Conservation (phyloP, 495 filamentous ascomycete genomes). For the Xylaria longipes region DNA sequence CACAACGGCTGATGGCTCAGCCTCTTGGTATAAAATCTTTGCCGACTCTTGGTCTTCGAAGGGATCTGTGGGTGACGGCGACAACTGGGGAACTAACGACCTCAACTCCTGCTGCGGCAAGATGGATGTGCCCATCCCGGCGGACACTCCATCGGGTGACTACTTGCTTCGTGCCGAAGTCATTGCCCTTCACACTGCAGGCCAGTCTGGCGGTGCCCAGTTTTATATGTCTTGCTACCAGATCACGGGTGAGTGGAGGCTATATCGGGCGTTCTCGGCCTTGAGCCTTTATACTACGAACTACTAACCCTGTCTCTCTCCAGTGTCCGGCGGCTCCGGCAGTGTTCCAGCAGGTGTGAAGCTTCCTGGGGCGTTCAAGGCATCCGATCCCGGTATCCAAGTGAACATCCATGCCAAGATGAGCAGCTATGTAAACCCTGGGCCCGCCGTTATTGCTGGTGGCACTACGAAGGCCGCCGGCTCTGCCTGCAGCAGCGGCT, state of each 20-base stretch:
- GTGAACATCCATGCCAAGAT: conserved; percentile 48
- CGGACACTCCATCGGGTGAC: conserved; percentile 46
- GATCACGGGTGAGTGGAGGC: conserved; percentile 30
- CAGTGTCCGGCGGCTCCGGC: conserved; percentile 20
- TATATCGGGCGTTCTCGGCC: not conserved
- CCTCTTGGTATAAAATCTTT: conserved; percentile 53
- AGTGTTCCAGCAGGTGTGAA: conserved; percentile 44
- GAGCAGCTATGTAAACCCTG: conserved; percentile 37
- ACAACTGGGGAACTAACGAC: conserved; percentile 47
- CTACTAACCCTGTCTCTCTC: not conserved
- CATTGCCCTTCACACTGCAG: conserved; percentile 51
- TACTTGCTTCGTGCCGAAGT: conserved; percentile 53
- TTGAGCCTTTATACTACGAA: not conserved
- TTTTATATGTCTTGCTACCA: conserved; percentile 53
- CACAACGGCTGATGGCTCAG: conserved; percentile 42
- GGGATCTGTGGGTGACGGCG: conserved; percentile 46
- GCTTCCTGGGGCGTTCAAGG: conserved; percentile 47
- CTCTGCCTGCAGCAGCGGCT: conserved; percentile 35
- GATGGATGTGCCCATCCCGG: conserved; percentile 46
- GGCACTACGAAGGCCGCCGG: conserved; percentile 39
- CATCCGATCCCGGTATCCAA: conserved; percentile 52
- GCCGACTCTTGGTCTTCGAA: conserved; percentile 40
- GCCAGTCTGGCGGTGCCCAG: conserved; percentile 42
- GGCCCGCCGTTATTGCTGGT: conserved; percentile 35
- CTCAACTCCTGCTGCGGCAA: conserved; percentile 52